Evolutionary conservation across 202 grass and related monocot genomes (phyloP).

Genomic region (Panicum hallii): DNA sequence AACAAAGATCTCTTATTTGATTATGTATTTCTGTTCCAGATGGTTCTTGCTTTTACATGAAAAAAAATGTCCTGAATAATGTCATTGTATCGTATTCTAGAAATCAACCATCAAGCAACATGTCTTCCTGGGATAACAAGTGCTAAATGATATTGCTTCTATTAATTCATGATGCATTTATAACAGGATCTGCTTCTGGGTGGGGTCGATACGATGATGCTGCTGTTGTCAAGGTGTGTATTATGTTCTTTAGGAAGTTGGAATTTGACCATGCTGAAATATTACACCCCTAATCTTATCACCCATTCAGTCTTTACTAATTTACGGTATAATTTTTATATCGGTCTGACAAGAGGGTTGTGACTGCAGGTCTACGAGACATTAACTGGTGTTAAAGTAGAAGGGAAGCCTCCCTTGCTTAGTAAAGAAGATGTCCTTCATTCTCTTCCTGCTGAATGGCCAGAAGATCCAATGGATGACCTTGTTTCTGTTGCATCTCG

Average conservation of each 20-base stretch:
- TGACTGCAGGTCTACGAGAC: slow-evolving; percentile 87
- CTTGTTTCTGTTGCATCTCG: slow-evolving; percentile 56
- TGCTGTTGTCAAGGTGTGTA: slow-evolving; percentile 86
- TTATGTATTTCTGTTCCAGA: slow-evolving; percentile 35
- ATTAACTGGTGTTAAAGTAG: slow-evolving; percentile 93
- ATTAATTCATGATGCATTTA: slow-evolving; percentile 43
- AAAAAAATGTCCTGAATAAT: not conserved
- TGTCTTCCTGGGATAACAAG: not conserved
- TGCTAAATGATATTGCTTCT: slow-evolving; percentile 25
- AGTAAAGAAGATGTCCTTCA: slow-evolving; percentile 74
- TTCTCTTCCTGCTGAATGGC: slow-evolving; percentile 87
- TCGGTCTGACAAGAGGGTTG: slow-evolving; percentile 19
- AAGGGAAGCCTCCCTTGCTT: slow-evolving; percentile 70
- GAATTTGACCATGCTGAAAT: slow-evolving; percentile 13
- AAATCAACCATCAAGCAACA: not conserved
- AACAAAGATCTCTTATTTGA: slow-evolving; percentile 22
- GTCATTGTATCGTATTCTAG: not conserved
- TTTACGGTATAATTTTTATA: slow-evolving; percentile 34
- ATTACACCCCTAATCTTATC: not conserved
- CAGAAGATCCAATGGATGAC: slow-evolving; percentile 74
- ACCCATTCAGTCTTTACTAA: not conserved
- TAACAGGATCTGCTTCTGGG: slow-evolving; percentile 86
- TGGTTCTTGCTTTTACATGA: slow-evolving; percentile 15
- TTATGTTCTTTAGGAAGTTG: slow-evolving; percentile 31
- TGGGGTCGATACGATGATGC: slow-evolving; percentile 92